Conservation (phyloP, 495 filamentous ascomycete genomes). For the Lasiosphaeria hispida region DNA sequence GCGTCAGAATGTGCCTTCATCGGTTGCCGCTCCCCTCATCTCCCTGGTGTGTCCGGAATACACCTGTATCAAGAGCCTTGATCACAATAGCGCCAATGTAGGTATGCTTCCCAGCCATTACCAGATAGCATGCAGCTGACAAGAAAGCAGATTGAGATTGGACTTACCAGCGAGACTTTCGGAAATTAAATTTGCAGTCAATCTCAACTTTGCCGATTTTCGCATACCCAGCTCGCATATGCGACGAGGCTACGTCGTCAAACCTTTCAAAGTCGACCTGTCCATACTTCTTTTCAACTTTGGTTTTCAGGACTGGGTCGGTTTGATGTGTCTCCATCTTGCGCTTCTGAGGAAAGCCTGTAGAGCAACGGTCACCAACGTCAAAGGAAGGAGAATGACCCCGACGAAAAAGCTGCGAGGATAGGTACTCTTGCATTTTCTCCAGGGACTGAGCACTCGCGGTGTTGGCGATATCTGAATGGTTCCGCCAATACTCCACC, state of each 20-base stretch:
- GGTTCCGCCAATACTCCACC: no score
- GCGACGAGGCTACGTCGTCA: conserved; percentile 19
- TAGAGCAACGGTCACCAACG: not conserved
- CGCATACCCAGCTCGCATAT: conserved; percentile 12
- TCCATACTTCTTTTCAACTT: conserved; percentile 6
- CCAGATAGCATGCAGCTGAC: not conserved
- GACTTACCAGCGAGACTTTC: conserved; percentile 30
- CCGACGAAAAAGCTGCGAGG: not conserved
- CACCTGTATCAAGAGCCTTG: not conserved
- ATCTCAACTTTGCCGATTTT: conserved; percentile 27
- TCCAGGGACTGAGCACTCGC: no score
- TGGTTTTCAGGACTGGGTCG: not conserved
- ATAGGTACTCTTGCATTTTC: no score
- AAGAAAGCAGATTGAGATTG: not conserved
- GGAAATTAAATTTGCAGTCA: conserved; percentile 34
- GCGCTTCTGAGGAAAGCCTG: not conserved
- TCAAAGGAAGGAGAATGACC: not conserved
- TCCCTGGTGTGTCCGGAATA: not conserved
- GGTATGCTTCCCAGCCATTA: not conserved
- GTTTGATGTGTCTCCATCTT: not conserved
- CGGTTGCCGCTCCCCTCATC: not conserved
- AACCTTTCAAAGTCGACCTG: conserved; percentile 18
- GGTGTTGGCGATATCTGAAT: no score
- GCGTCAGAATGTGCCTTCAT: not conserved
- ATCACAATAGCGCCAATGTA: not conserved